These are phyloP conservation scores for Aspergillus quadrilineatus DNA, from an alignment of 2,329 filamentous ascomycete genomes.

Conservation along the genomic window DNA sequence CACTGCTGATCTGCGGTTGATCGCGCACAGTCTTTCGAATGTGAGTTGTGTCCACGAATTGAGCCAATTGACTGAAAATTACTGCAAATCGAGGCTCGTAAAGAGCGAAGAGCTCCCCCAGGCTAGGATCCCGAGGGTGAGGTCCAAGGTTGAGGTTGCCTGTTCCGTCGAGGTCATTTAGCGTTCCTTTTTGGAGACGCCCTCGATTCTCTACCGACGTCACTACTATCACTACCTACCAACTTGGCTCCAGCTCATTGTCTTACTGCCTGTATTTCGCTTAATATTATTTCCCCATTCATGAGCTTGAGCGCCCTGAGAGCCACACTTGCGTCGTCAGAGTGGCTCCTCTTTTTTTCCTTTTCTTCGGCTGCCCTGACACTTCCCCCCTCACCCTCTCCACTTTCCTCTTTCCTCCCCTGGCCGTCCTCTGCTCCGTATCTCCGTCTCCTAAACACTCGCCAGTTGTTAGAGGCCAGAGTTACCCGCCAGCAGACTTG, in stretches of 20 bases:
- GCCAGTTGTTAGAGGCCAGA: not conserved
- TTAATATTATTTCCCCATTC: not conserved
- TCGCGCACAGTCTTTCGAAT: not conserved
- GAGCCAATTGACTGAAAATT: no score
- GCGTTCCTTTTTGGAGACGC: not conserved
- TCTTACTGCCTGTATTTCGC: not conserved
- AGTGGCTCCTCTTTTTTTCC: conserved; percentile 15
- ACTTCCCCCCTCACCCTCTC: not conserved
- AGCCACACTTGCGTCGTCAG: not conserved
- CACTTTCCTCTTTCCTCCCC: not conserved
- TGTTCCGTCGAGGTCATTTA: not conserved
- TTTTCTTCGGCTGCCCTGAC: conserved; percentile 9
- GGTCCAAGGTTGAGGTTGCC: not conserved
- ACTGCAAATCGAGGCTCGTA: no score
- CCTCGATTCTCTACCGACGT: conserved; percentile 7
- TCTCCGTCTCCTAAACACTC: not conserved
- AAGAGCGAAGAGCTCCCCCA: no score
- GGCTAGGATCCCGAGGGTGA: not conserved
- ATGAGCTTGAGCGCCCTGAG: conserved; percentile 8
- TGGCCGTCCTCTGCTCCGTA: not conserved
- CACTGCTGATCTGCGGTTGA: not conserved
- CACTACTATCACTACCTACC: not conserved
- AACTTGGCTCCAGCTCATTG: not conserved
- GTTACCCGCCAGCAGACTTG: not conserved
- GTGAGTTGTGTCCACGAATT: not conserved